phyloP scores from a whole-genome alignment of 176 grass and related monocot species.

The Hordeum vulgare region DNA sequence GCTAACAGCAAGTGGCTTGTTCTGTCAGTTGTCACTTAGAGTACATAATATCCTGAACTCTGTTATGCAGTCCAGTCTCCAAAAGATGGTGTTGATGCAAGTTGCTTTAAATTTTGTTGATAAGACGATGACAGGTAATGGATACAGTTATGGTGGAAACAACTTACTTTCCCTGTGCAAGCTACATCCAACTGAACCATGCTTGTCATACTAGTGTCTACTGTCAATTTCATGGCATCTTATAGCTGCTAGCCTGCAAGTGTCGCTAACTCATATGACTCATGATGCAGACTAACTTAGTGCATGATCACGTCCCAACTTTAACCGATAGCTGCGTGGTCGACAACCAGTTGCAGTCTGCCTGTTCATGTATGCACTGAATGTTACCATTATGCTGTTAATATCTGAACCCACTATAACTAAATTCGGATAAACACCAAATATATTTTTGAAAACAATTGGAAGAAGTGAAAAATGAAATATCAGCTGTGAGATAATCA shows the following conservation, averaged over 20 bases:
- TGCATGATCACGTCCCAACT: neutral
- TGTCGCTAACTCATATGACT: conserved; percentile 5
- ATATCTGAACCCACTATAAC: neutral
- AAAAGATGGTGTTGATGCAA: conserved; percentile 11
- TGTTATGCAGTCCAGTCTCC: conserved; percentile 15
- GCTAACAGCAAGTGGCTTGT: conserved; percentile 15
- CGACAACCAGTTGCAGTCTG: neutral
- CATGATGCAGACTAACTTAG: neutral
- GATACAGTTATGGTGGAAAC: neutral
- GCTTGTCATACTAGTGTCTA: neutral
- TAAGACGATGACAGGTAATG: neutral
- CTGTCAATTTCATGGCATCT: conserved; percentile 28
- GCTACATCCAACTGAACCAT: neutral
- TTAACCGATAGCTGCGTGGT: neutral
- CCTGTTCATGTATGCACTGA: conserved; percentile 8
- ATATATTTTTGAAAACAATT: too few species aligned
- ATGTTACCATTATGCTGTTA: neutral
- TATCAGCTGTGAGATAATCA: neutral
- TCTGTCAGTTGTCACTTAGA: neutral
- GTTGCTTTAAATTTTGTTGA: conserved; percentile 18
- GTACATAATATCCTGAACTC: neutral
- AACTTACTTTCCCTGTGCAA: conserved; percentile 1
- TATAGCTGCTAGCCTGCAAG: neutral
- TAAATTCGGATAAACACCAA: neutral
- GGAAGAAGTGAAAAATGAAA: neutral